Evolutionary conservation across 1,139 yeast genomes (phyloP).

Genomic region (Yarrowia galli): DNA sequence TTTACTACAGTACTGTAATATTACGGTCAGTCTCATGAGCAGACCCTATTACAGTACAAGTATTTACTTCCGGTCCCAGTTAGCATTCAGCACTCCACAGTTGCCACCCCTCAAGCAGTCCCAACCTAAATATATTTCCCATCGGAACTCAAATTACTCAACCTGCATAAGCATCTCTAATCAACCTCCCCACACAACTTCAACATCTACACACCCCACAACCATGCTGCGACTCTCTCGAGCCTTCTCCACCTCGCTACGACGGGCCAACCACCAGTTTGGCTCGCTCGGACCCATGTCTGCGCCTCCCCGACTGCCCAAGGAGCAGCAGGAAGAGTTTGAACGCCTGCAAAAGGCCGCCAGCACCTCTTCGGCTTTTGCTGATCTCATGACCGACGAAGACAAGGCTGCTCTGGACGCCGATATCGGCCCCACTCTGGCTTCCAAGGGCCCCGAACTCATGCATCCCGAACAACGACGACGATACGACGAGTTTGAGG

Average conservation of each 20-base stretch:
- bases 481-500: constrained; percentile 94
- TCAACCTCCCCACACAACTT: background rate
- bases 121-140: no score
- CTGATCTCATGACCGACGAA: constrained; percentile 50
- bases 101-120: no score
- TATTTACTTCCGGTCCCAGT: no score
- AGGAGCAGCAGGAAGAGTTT: constrained; percentile 91
- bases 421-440: constrained; percentile 51
- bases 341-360: constrained; percentile 85
- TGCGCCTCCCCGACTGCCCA: constrained; percentile 83
- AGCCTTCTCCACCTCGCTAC: constrained; percentile 20
- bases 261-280: constrained; percentile 26
- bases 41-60: no score
- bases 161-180: background rate
- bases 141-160: background rate
- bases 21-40: no score
- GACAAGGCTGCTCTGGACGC: constrained; percentile 51
- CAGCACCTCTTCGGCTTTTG: constrained; percentile 74
- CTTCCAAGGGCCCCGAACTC: constrained; percentile 62
- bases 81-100: no score
- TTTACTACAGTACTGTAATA: no score
- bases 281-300: constrained; percentile 52
- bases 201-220: background rate
- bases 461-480: constrained; percentile 74
- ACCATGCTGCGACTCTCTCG: constrained; percentile 23